These are phyloP conservation scores for Bassia scoparia DNA, from an alignment of 148 eudicot genomes.

Conservation along the genomic window DNA sequence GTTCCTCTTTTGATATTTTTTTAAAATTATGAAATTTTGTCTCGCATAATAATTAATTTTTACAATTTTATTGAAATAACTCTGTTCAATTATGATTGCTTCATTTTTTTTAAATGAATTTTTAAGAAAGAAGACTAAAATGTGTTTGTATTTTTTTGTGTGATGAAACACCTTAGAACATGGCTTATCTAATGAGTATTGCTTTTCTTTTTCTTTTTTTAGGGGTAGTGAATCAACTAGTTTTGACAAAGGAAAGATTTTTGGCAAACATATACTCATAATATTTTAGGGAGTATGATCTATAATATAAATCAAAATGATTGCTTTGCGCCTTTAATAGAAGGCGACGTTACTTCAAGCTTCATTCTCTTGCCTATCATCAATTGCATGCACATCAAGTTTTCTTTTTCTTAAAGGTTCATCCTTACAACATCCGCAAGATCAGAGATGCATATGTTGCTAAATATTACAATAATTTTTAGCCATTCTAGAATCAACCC, in stretches of 20 bases:
- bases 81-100: too few relatives aligned
- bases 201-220: not conserved
- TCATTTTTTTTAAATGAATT: not conserved
- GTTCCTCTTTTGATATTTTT: too few relatives aligned
- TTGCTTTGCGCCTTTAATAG: not conserved
- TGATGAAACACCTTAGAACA: not conserved
- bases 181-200: not conserved
- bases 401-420: not conserved
- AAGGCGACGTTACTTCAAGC: not conserved
- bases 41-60: too few relatives aligned
- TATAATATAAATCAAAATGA: not conserved
- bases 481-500: too few relatives aligned
- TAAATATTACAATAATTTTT: too few relatives aligned
- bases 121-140: not conserved
- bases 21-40: too few relatives aligned
- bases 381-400: not conserved
- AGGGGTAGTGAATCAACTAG: not conserved
- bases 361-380: not conserved
- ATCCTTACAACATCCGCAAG: not conserved
- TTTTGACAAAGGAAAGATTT: too few relatives aligned
- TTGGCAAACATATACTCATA: too few relatives aligned
- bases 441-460: too few relatives aligned
- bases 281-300: too few relatives aligned
- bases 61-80: too few relatives aligned
- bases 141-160: not conserved